A percentile compares a stretch with the other conserved stretches of the same genome.
Conservation (phyloP, 106 monocot species). For the Ottelia alismoides region DNA sequence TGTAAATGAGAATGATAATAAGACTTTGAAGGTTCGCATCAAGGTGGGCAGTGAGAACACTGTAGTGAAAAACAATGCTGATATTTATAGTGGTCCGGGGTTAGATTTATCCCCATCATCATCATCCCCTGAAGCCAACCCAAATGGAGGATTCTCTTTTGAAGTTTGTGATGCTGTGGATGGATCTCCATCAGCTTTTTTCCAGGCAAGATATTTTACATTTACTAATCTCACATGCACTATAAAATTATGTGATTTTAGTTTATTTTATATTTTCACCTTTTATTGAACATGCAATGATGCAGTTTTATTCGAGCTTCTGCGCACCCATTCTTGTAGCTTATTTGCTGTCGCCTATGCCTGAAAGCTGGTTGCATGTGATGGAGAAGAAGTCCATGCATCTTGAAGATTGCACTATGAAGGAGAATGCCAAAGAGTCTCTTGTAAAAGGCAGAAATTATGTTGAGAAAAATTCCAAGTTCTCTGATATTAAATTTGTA, state of each 20-base stretch:
- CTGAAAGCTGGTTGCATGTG: slow-evolving; percentile 26
- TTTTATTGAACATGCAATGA: slow-evolving; percentile 27
- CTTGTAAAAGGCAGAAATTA: slow-evolving; percentile 18
- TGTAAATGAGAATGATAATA: slow-evolving; percentile 29
- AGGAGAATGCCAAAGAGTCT: not conserved
- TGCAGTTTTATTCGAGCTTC: not conserved
- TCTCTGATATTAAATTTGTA: slow-evolving; percentile 9
- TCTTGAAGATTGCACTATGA: slow-evolving; percentile 12
- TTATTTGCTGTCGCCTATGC: slow-evolving; percentile 52
- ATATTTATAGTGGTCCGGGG: slow-evolving; percentile 73
- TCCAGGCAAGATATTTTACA: slow-evolving; percentile 30
- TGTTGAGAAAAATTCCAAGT: slow-evolving; percentile 10
- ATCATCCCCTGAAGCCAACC: slow-evolving; percentile 54
- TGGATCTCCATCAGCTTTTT: slow-evolving; percentile 63
- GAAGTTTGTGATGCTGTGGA: slow-evolving; percentile 17
- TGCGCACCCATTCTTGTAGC: not conserved
- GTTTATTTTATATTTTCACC: slow-evolving; percentile 19
- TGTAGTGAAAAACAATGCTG: slow-evolving; percentile 42
- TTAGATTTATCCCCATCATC: slow-evolving; percentile 70
- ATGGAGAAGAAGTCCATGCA: slow-evolving; percentile 21
- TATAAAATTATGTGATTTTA: not conserved
- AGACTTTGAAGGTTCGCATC: slow-evolving; percentile 69
- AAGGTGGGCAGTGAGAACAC: slow-evolving; percentile 47
- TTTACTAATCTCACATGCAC: no score
- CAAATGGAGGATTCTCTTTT: slow-evolving; percentile 27